Percentiles rank a stretch among this genome's conserved stretches.
These are phyloP conservation scores for Blastobotrys illinoisensis DNA, from an alignment of 1,139 yeast species.

Conservation along the genomic window DNA sequence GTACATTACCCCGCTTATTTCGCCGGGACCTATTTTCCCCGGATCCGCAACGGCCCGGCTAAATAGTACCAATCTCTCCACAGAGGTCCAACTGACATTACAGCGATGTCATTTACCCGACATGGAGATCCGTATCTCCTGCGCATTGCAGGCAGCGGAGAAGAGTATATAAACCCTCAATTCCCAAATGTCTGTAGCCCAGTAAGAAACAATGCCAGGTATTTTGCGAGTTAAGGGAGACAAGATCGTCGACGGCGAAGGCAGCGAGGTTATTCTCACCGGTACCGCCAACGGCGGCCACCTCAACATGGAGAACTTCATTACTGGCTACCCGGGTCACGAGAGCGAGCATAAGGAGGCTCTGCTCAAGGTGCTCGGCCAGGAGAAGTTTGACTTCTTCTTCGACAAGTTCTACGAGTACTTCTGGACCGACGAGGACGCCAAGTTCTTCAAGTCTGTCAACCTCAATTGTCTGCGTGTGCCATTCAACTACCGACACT, in stretches of 20 bases:
- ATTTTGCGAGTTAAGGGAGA: constrained; percentile 34
- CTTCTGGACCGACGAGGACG: constrained; percentile 44
- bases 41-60: neutral
- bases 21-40: neutral
- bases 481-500: constrained; percentile 46
- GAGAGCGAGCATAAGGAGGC: constrained; percentile 43
- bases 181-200: neutral
- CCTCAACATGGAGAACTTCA: constrained; percentile 47
- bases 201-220: constrained; percentile 3
- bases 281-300: constrained; percentile 45
- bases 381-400: constrained; percentile 41
- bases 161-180: too few relatives aligned
- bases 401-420: constrained; percentile 45
- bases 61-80: neutral
- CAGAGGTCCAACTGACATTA: neutral
- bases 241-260: constrained; percentile 39
- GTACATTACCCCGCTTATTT: neutral
- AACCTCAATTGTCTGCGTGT: constrained; percentile 43
- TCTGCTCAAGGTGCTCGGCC: constrained; percentile 35
- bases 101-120: neutral
- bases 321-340: constrained; percentile 47
- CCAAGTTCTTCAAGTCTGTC: constrained; percentile 38
- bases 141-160: neutral
- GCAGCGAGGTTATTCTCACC: constrained; percentile 35
- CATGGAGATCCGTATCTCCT: neutral